Percentiles rank a stretch among this genome's conserved stretches.
Conservation (phyloP, 257 asterid genomes). For the Craterostigma plantagineum region DNA sequence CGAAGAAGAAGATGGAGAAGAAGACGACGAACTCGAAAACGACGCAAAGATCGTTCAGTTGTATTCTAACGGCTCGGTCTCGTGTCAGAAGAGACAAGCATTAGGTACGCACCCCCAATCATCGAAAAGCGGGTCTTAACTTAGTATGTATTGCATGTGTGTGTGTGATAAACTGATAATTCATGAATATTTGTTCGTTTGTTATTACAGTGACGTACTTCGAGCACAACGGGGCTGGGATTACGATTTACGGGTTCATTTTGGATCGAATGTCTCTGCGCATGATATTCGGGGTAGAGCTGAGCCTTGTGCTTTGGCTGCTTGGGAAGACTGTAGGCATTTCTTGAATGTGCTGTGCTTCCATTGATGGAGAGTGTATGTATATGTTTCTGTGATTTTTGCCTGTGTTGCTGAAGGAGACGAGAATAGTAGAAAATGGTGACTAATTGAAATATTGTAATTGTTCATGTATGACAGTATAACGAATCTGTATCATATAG, state of each 20-base stretch:
- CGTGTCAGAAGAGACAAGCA: constrained; percentile 90
- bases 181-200: background rate
- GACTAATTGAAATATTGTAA: too few relatives aligned
- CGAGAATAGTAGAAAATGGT: too few relatives aligned
- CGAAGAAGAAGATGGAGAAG: constrained; percentile 73
- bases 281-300: constrained; percentile 48
- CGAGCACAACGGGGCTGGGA: constrained; percentile 82
- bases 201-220: constrained; percentile 66
- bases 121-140: too few relatives aligned
- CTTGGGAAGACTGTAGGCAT: constrained; percentile 68
- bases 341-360: constrained; percentile 13
- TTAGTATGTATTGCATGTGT: too few relatives aligned
- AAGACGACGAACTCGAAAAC: constrained; percentile 65
- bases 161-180: too few relatives aligned
- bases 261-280: constrained; percentile 73
- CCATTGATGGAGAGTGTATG: too few relatives aligned
- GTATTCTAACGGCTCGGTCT: constrained; percentile 21
- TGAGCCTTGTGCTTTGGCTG: constrained; percentile 73
- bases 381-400: too few relatives aligned
- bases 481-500: too few relatives aligned
- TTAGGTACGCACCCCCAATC: constrained; percentile 52
- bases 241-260: constrained; percentile 83
- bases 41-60: constrained; percentile 45
- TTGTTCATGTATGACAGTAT: too few relatives aligned
- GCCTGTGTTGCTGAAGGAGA: too few relatives aligned